A percentile compares a stretch with the other conserved stretches of the same genome.
Evolutionary conservation across 2,329 filamentous ascomycete species (phyloP).

Genomic region (Annulohypoxylon truncatum): DNA sequence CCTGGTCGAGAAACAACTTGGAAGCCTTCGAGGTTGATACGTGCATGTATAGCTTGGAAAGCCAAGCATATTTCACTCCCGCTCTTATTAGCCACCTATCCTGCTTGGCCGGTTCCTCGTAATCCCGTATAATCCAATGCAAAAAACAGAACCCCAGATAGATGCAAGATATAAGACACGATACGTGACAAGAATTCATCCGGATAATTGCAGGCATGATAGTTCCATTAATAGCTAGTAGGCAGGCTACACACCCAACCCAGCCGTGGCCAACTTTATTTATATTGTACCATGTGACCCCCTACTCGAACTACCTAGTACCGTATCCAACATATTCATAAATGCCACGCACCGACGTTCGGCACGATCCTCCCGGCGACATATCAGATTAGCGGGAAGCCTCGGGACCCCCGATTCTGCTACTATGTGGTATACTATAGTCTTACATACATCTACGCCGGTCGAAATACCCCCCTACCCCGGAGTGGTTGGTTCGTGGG

Average conservation of each 20-base stretch:
- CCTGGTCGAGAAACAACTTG: too few species aligned
- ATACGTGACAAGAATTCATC: too few species aligned
- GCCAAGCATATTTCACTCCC: too few species aligned
- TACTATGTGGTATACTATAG: background rate
- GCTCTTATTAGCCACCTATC: too few species aligned
- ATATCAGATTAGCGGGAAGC: conserved; percentile 3
- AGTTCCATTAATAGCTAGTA: conserved; percentile 5
- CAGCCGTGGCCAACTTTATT: background rate
- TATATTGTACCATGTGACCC: background rate
- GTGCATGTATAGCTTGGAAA: too few species aligned
- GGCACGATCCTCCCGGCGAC: background rate
- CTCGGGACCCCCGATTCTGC: background rate
- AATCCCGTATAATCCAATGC: background rate
- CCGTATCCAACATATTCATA: background rate
- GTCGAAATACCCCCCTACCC: background rate
- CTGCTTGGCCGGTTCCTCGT: too few species aligned
- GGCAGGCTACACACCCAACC: background rate
- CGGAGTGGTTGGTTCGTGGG: conserved; percentile 7
- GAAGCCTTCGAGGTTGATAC: too few species aligned
- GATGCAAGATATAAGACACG: background rate
- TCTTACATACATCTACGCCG: conserved; percentile 13
- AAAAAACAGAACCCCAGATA: background rate
- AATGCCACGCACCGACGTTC: background rate
- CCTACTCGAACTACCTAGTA: background rate
- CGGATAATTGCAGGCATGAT: background rate